Evolutionary conservation across 345 rosid species (phyloP), one percentile per base, ranked within the genome.

Genomic region (Mercurialis annua): DNA sequence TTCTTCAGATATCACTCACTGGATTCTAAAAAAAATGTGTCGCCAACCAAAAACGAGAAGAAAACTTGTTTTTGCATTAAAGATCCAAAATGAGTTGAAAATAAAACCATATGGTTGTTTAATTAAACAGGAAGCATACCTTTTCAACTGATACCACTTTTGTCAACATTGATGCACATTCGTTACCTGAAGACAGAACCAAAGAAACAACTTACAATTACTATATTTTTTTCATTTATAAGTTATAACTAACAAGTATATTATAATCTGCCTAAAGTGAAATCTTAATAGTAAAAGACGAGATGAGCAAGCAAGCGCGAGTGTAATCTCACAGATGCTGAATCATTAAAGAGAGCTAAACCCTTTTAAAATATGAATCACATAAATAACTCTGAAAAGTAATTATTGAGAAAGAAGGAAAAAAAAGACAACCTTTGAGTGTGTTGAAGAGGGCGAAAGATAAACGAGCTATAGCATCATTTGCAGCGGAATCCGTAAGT

Each of bases 381-480:
- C 26, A 40, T 27, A n/a, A 17, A 31, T 16, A 20, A 16, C 17
- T 59, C n/a, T 24, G 11, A 36, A 15, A 6, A 43, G 38, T 42
- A 33, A 43, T 12, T 59, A 12, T 18, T 52, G 59, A 71, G 48
- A 57, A 62, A 55, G 47, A 38, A 58, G 69, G 48, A 57, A 62
- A 55, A 42, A 38, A 58, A 50, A 59, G 8, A 49, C 20, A 29
- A 92, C 98, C 98, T 84, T 83, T 85, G 72, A 82, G 81, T 17
- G 88, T 82, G 66, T 67, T 73, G 75, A 86, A 87, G 60, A 90
- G 82, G 78, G 76, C 84, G 52, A 87, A 60, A 6, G 96, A 84
- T 48, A 87, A 77, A 78, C 70, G 80, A 20, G 85, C 90, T 76
- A 81, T 79, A 33, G 83, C 90, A 77, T 85, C 90, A 57, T 57